Evolutionary conservation across 176 grass and related monocot genomes (phyloP).

Genomic region (Oryza punctata): DNA sequence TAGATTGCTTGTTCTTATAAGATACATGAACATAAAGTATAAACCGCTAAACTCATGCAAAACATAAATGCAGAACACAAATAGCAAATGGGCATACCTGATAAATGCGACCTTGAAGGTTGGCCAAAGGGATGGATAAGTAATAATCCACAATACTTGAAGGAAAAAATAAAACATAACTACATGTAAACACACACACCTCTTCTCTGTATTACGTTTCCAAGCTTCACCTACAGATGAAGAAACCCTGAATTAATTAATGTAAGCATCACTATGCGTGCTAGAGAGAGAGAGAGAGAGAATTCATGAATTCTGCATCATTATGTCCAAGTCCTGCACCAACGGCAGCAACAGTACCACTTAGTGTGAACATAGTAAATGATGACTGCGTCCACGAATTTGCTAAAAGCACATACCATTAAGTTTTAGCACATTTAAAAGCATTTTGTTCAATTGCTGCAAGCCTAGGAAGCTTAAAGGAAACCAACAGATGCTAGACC

Average conservation of each 20-base stretch:
- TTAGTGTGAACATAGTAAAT: neutral
- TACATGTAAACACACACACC: conserved; percentile 52
- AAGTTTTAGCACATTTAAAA: neutral
- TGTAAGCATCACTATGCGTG: neutral
- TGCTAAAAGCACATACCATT: neutral
- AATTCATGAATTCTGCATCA: neutral
- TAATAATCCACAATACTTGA: conserved; percentile 33
- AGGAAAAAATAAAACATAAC: conserved; percentile 32
- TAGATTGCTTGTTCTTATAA: neutral
- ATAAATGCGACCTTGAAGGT: conserved; percentile 71
- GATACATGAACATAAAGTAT: neutral
- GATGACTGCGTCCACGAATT: neutral
- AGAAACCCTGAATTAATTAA: conserved; percentile 35
- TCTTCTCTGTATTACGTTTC: conserved; percentile 82
- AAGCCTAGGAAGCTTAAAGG: neutral
- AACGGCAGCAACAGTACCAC: neutral
- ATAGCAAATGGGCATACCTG: conserved; percentile 45
- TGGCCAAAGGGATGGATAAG: conserved; percentile 37
- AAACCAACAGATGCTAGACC: neutral
- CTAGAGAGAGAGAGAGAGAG: conserved; percentile 7
- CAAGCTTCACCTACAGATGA: conserved; percentile 69
- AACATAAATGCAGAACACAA: conserved; percentile 21
- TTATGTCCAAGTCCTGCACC: neutral
- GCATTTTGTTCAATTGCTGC: neutral
- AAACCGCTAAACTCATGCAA: neutral